Evolutionary conservation across 192 early-diverging fungal genomes (phyloP), one percentile per base, ranked within the genome.

Genomic region (Mortierella alpina): DNA sequence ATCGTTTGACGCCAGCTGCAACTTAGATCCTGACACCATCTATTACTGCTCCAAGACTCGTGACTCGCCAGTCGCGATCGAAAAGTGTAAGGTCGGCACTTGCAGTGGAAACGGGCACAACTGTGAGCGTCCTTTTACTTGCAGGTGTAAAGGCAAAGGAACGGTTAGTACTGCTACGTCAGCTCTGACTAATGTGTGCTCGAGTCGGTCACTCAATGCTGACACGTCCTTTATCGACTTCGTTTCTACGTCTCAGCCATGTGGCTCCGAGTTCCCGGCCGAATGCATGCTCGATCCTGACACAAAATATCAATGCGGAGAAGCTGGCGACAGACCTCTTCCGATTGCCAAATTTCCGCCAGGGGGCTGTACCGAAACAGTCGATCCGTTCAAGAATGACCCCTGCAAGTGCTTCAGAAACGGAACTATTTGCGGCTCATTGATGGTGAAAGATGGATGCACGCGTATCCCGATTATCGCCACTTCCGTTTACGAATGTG

Each of bases 61-160:
- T 31, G 31, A 31, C 31, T 31, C 3, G 31, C 31, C 31, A 3
- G 31, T 5, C 15, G 46, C 44, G 42, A 23, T 59, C 15, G 13
- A 42, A 39, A 18, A n/a, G 4, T 70, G 68, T 22, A 50, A 31
- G 15, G 17, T 22, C 20, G 57, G 58, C 2, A 49, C 12, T 18
- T 70, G 68, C 18, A 47, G 31, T 0, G 18, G 47, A n/a, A 58
- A 58, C 5, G 57, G 22, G 20, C 22, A 49, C 8, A 56, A 42
- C 45, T 68, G 66, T 15, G 66, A 56, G 9, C n/a, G 45, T 11
- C 44, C 23, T 15, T 22, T 58, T 4, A 46, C 56, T 0, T 68
- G 66, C 23, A 58, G 46, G 15, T 68, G 66, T 45, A 68, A 68
- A n/a, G 44, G 18, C 1, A 18, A 44, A 22, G 66, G 66, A 12